A percentile compares a stretch with the other conserved stretches of the same genome.
Conservation (phyloP, 768 basidiomycete species). For the Strobilomyces confusus region DNA sequence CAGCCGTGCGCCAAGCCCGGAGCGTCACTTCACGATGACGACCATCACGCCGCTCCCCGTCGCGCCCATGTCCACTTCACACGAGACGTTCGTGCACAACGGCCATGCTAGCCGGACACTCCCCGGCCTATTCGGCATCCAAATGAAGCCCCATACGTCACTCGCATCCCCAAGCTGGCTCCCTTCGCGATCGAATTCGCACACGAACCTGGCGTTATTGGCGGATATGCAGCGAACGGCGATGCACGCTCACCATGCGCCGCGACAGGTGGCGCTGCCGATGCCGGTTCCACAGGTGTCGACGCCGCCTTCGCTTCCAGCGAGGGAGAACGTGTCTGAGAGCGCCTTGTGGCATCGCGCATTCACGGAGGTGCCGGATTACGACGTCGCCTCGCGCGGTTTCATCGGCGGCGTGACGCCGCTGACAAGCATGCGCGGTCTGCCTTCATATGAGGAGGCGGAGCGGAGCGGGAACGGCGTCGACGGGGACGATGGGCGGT, state of each 20-base stretch:
- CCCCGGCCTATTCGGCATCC: constrained; percentile 49
- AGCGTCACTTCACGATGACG: constrained; percentile 31
- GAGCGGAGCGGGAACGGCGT: constrained; percentile 8
- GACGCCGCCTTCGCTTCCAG: constrained; percentile 4
- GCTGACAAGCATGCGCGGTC: constrained; percentile 63
- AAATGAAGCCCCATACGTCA: constrained; percentile 58
- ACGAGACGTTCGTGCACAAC: constrained; percentile 52
- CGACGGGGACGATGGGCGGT: neutral
- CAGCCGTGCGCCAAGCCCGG: constrained; percentile 58
- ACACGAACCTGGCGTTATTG: constrained; percentile 27
- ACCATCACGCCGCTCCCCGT: neutral
- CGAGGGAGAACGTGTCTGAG: constrained; percentile 23
- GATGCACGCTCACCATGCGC: neutral
- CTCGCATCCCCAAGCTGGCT: constrained; percentile 43
- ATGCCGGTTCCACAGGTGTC: neutral
- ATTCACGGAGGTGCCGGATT: constrained; percentile 81
- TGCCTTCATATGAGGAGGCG: constrained; percentile 87
- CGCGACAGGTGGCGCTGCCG: neutral
- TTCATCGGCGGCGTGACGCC: constrained; percentile 93
- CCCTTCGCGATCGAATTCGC: constrained; percentile 34
- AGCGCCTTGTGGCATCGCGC: constrained; percentile 51
- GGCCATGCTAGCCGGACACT: constrained; percentile 48
- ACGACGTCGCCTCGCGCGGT: constrained; percentile 77
- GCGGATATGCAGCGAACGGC: constrained; percentile 6
- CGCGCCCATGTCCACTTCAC: constrained; percentile 18